Evolutionary conservation across 2,329 filamentous ascomycete genomes (phyloP), one percentile per base, ranked within the genome.

Genomic region (Lecanicillium sp.): DNA sequence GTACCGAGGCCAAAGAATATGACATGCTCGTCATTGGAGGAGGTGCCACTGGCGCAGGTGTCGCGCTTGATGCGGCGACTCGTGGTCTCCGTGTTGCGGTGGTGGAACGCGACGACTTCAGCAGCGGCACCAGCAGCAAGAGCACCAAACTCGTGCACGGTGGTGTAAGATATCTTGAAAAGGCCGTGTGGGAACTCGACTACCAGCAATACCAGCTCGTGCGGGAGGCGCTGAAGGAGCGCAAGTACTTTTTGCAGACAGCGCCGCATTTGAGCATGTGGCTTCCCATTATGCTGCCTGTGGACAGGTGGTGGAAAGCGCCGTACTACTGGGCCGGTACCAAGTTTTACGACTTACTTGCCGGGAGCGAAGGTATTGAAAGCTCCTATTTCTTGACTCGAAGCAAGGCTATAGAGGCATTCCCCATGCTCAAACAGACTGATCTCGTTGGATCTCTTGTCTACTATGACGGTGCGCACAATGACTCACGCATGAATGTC

Each of bases 391-490:
- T 94, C 58, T 65, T 94, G 54, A 89, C 85, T 17, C 82, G 81
- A 60, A 89, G 83, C 58, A 90, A 90, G 63, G 85, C 86, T 8
- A 68, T 94, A 45, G 85, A 90, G 57, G 83, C 83, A 3, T 94
- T 94, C 55, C 87, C 87, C 7, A 92, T 94, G 86, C 63, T 94
- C 48, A 89, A 86, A 64, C 82, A 78, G 55, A 80, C 84, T 30
- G 78, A 83, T 47, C 67, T 94, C 12, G 75, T 88, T 32, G 87
- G 87, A 44, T 85, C 86, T 42, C 65, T 94, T 52, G 86, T 94
- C 17, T 94, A 94, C 68, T 94, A 94, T 57, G 86, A 94, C 64
- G 87, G 87, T 50, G 85, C 85, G 20, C 87, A 94, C 64, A 94
- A 94, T 55, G 87, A 94, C 60, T 92, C 86, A 15, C 78, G 87